These are phyloP conservation scores for Crithidia fasciculata DNA, from an alignment of 208 protist species.

Conservation along the genomic window DNA sequence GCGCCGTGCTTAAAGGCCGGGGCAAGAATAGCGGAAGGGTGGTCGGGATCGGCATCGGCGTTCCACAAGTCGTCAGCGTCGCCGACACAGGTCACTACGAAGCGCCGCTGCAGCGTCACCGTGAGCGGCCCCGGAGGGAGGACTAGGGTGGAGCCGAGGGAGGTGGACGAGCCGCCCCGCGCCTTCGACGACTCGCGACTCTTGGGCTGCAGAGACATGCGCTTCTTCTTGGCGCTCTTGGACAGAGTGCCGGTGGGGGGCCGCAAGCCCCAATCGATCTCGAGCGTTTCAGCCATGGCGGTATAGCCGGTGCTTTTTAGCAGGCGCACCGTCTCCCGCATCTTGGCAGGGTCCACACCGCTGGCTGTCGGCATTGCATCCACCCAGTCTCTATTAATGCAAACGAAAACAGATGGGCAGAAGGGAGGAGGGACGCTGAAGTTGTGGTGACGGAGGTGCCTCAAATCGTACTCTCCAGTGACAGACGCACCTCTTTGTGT, in stretches of 20 bases:
- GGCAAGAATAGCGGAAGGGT: slow-evolving; percentile 25
- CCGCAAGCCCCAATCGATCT: slow-evolving; percentile 31
- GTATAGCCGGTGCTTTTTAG: slow-evolving; percentile 27
- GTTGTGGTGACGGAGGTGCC: no score
- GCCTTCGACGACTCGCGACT: slow-evolving; percentile 35
- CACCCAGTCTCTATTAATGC: neutral
- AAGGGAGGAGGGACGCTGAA: no score
- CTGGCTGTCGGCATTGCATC: slow-evolving; percentile 25
- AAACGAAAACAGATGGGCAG: no score
- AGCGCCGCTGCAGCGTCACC: slow-evolving; percentile 11
- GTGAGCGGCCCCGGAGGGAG: slow-evolving; percentile 5
- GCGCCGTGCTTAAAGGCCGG: slow-evolving; percentile 57
- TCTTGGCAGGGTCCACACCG: slow-evolving; percentile 26
- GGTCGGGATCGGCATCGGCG: slow-evolving; percentile 6
- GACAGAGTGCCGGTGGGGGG: slow-evolving; percentile 7
- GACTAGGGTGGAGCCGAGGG: slow-evolving; percentile 5
- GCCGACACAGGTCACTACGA: slow-evolving; percentile 51
- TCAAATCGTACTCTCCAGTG: no score
- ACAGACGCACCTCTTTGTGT: no score
- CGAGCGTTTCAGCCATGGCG: slow-evolving; percentile 28
- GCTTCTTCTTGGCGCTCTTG: slow-evolving; percentile 24
- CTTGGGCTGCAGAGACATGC: slow-evolving; percentile 26
- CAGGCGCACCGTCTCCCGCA: slow-evolving; percentile 35
- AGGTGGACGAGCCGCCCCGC: slow-evolving; percentile 12
- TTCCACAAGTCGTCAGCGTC: slow-evolving; percentile 54